Evolutionary conservation across 805 yeast species (phyloP).

Genomic region (Barnettozyma pratensis): DNA sequence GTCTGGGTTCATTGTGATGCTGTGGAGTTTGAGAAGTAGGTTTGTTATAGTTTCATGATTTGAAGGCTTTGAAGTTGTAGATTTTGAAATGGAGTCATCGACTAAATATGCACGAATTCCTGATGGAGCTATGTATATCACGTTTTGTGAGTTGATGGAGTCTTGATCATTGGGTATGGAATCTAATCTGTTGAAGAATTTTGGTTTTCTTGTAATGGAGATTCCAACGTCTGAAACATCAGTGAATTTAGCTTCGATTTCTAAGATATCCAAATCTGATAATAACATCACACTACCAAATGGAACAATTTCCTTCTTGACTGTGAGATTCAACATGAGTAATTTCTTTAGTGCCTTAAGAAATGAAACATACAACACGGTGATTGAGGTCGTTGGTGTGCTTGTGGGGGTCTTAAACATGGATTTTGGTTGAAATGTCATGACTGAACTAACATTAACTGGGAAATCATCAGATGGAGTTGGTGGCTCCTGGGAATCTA

Average conservation of each 20-base stretch:
- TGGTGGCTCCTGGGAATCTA: constrained; percentile 30
- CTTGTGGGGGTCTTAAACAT: constrained; percentile 13
- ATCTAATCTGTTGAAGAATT: constrained; percentile 29
- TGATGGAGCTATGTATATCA: constrained; percentile 49
- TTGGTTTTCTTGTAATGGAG: constrained; percentile 29
- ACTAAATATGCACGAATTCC: constrained; percentile 46
- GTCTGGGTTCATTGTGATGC: constrained; percentile 16
- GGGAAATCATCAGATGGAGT: constrained; percentile 24
- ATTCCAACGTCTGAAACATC: constrained; percentile 39
- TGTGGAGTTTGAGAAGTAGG: constrained; percentile 34
- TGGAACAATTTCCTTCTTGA: constrained; percentile 36
- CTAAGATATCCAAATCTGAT: constrained; percentile 29
- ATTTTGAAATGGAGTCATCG: constrained; percentile 29
- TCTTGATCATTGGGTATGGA: constrained; percentile 8
- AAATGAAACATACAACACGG: constrained; percentile 39
- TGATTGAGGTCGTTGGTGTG: constrained; percentile 27
- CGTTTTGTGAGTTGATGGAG: constrained; percentile 27
- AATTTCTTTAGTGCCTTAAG: constrained; percentile 44
- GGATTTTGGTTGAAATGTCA: constrained; percentile 16
- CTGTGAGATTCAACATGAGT: constrained; percentile 29
- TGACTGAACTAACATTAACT: constrained; percentile 11
- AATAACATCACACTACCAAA: constrained; percentile 44
- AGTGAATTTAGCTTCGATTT: constrained; percentile 43
- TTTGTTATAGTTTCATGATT: constrained; percentile 33
- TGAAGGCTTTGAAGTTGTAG: constrained; percentile 36